Base-by-base conservation (phyloP, 257 asterid genomes). In the Buddleja alternifolia region DNA sequence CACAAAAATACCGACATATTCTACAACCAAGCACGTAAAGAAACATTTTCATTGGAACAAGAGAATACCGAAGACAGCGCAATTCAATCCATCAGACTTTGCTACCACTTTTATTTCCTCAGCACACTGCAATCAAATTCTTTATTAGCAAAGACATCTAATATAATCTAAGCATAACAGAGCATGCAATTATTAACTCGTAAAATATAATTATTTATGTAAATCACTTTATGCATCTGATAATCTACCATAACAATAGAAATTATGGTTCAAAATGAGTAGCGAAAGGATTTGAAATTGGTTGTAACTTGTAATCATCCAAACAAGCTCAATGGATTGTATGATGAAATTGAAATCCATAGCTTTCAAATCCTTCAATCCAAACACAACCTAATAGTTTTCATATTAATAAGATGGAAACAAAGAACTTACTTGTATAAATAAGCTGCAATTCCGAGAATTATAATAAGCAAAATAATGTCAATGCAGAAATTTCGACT, bases 391-490 rank as follows among this genome's bases (percentile, higher is more conserved):
- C 8, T 25, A 6, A 6, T 32, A 70, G 14, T 20, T 44, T 9
- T 46, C 34, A 41, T 11, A 37, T 23, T 11, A 63, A 39, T 15
- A 21, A 21, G 10, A 53, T 4, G 11, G 23, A 40, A 72, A 60
- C 12, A 9, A 65, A 37, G 53, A 41, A 76, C 92, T 77, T 73
- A 88, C 92, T 88, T 88, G 90, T 88, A 88, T 29, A 88, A 64
- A 72, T 88, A 88, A 58, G 95, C 95, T 15, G 95, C 95, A 63
- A 88, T 88, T 61, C 95, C 95, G 65, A 88, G 88, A 69, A 88
- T 88, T 51, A 88, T 67, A 70, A 88, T 81, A 71, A 88, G 70
- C 79, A 88, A 72, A 45, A 85, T 78, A 76, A 88, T 88, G 67
- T 88, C 95, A 34, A 85, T 81, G 70, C 95, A 88, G 78, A 88